Evolutionary conservation across 345 rosid genomes (phyloP).

Genomic region (Brassica nigra): DNA sequence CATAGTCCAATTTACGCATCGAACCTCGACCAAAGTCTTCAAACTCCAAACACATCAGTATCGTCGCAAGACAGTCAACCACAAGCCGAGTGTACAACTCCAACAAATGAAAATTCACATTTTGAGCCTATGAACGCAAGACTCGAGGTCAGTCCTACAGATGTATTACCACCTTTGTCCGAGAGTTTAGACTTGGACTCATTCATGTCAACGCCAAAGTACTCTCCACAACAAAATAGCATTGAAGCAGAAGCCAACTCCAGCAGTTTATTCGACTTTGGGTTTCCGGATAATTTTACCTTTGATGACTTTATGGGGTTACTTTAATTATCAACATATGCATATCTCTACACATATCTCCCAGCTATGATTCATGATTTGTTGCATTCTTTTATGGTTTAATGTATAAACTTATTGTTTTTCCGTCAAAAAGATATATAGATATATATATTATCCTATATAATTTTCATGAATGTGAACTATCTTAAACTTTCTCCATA

Average conservation of each 20-base stretch:
- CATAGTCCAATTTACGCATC: background rate
- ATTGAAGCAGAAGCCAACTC: conserved; percentile 65
- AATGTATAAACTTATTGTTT: conserved; percentile 16
- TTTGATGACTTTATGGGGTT: conserved; percentile 65
- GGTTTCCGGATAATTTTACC: conserved; percentile 67
- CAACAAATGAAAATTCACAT: conserved; percentile 16
- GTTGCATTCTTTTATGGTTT: conserved; percentile 27
- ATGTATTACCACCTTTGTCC: conserved; percentile 16
- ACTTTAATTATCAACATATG: conserved; percentile 14
- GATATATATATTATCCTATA: background rate
- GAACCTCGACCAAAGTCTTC: conserved; percentile 21
- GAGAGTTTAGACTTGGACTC: conserved; percentile 58
- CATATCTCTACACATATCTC: background rate
- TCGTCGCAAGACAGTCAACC: conserved; percentile 32
- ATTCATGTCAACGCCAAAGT: conserved; percentile 60
- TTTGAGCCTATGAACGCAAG: conserved; percentile 7
- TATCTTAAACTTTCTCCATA: background rate
- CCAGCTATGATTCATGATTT: conserved; percentile 20
- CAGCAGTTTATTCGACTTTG: conserved; percentile 74
- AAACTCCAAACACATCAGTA: conserved; percentile 29
- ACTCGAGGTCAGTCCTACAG: background rate
- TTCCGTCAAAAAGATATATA: background rate
- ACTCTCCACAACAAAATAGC: conserved; percentile 54
- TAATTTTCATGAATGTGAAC: background rate
- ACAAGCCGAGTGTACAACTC: conserved; percentile 31